Conservation (phyloP, 2,329 filamentous ascomycete genomes). For the Fusarium citri region DNA sequence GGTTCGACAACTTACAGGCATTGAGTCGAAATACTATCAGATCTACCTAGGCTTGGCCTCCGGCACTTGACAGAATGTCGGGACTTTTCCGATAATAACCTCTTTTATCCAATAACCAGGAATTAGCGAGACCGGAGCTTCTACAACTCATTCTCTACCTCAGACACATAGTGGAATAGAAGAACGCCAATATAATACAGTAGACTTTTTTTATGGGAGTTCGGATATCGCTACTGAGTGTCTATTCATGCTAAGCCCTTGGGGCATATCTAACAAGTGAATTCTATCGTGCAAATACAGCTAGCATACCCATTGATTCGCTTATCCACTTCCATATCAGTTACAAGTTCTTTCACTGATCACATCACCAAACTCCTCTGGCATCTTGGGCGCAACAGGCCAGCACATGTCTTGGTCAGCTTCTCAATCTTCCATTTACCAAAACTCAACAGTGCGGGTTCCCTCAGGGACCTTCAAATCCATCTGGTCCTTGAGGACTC, state of each 20-base stretch:
- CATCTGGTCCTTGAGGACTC: constrained; percentile 11
- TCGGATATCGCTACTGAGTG: background rate
- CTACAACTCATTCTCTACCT: background rate
- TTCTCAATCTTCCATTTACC: constrained; percentile 36
- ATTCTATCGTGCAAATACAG: background rate
- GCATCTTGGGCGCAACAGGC: background rate
- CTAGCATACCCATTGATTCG: background rate
- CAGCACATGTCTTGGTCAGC: background rate
- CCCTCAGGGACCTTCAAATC: constrained; percentile 41
- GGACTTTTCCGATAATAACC: constrained; percentile 21
- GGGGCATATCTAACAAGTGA: background rate
- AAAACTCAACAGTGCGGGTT: constrained; percentile 46
- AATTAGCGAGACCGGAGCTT: constrained; percentile 19
- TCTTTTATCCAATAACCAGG: background rate
- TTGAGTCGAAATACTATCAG: background rate
- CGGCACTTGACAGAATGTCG: constrained; percentile 2
- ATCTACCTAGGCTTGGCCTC: background rate
- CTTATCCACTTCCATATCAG: background rate
- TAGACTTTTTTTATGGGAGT: background rate
- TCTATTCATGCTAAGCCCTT: background rate
- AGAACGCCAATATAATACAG: background rate
- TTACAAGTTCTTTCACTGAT: background rate
- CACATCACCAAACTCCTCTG: background rate
- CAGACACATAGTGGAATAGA: background rate
- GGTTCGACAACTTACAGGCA: constrained; percentile 28